Base-by-base conservation (phyloP, 257 asterid species). In the Solanum acaule region DNA sequence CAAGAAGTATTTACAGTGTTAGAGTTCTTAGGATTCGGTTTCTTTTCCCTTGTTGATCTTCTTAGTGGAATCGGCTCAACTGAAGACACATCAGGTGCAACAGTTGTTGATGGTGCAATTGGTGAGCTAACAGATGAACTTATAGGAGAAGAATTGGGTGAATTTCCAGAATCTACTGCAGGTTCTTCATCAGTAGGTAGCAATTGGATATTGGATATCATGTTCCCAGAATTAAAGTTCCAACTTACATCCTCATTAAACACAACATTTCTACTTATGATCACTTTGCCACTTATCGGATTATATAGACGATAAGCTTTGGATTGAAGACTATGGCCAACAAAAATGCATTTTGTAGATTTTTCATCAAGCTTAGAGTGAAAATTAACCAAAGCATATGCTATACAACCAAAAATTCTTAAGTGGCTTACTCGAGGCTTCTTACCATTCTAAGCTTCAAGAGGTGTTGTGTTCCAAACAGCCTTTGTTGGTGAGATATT, bases 401-500 rank as follows among this genome's bases (percentile, higher is more conserved):
- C 89, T 11, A 84, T 6, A 59, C 86, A 76, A 18, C 91, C 86
- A 38, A 85, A 88, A 2, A 78, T 38, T 56, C 8, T 63, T 56
- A 89, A 52, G 25, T 89, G 88, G 1, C 35, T 38, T 25, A 89
- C 85, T n/a, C 15, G 2, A 0, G 73, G 89, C 71, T 83, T 87
- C 16, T 15, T 42, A 27, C 23, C 63, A 52, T 52, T 52, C 63
- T 4, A 52, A 52, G 63, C 10, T 52, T 52, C n/a, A 52, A 52
- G 63, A 11, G 86, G 87, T 37, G 87, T 87, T 22, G 7, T n/a
- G 18, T 88, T 46, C 42, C 59, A 59, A 6, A 65, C 72, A 0
- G 44, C 86, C n/a, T 52, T 72, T 10, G 88, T 86, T 1, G 84
- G 91, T 10, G 63, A 88, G 27, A 81, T 37, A 46, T 87, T 89